Percentiles rank a stretch among this genome's conserved stretches.
Conservation (phyloP, 805 yeast genomes). For the Jamesozyma spencerorum region DNA sequence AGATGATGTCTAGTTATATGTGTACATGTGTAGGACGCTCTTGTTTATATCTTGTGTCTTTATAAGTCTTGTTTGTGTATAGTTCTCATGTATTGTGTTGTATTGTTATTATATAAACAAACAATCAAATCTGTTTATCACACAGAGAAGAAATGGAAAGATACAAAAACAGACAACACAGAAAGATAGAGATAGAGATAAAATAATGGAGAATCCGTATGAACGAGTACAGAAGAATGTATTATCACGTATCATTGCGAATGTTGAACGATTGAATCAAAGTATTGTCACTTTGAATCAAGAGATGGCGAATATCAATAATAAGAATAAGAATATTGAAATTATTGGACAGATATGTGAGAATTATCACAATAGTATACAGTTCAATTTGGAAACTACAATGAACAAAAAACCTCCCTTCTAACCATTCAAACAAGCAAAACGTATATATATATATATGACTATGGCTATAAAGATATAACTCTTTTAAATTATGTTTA, state of each 20-base stretch:
- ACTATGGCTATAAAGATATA: not conserved
- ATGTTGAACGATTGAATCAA: conserved; percentile 67
- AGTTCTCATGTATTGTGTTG: too few species aligned
- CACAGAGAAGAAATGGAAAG: too few species aligned
- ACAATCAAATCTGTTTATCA: too few species aligned
- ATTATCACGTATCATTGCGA: conserved; percentile 64
- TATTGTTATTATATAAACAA: too few species aligned
- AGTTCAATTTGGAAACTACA: conserved; percentile 59
- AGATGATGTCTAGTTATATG: too few species aligned
- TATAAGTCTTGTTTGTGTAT: too few species aligned
- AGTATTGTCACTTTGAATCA: conserved; percentile 58
- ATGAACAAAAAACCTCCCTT: conserved; percentile 39
- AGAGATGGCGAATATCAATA: conserved; percentile 50
- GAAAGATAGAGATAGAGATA: too few species aligned
- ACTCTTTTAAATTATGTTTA: not conserved
- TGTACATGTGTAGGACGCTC: too few species aligned
- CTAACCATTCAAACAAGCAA: not conserved
- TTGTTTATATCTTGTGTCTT: too few species aligned
- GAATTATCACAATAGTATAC: conserved; percentile 59
- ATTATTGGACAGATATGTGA: conserved; percentile 72
- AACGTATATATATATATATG: not conserved
- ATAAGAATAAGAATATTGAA: conserved; percentile 60
- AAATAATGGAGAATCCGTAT: conserved; percentile 72
- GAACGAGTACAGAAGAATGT: conserved; percentile 73
- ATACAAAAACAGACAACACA: too few species aligned